phyloP scores from a whole-genome alignment of 1,139 yeast genomes.

The Candida sojae region DNA sequence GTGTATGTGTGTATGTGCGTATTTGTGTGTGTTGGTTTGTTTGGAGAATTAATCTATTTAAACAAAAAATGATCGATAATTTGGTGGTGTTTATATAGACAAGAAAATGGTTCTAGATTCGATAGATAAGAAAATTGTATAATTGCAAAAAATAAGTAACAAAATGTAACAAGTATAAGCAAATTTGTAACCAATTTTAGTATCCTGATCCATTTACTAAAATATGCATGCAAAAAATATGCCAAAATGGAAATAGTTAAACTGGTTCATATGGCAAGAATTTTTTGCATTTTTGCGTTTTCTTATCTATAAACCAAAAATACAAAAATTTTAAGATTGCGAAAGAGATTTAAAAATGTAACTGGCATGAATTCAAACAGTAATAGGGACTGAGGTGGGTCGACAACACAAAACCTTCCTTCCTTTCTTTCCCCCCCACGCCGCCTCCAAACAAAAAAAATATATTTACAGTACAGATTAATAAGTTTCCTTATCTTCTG shows the following conservation, averaged over 20 bases:
- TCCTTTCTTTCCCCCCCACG: too few species aligned
- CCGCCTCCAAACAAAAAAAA: too few species aligned
- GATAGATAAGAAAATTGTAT: conserved; percentile 1
- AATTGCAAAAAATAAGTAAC: neutral
- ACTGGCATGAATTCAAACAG: too few species aligned
- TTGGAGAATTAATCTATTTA: neutral
- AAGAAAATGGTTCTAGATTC: neutral
- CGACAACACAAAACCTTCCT: too few species aligned
- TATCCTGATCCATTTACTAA: conserved; percentile 1
- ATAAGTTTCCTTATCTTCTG: neutral
- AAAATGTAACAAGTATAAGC: neutral
- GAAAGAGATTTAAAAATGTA: too few species aligned
- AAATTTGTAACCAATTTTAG: neutral
- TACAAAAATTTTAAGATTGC: too few species aligned
- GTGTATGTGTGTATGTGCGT: neutral
- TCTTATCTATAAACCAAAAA: too few species aligned
- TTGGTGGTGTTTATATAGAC: conserved; percentile 1
- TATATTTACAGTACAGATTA: too few species aligned
- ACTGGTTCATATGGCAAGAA: neutral
- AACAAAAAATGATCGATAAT: neutral
- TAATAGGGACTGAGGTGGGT: too few species aligned
- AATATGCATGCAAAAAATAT: neutral
- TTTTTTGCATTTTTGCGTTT: too few species aligned
- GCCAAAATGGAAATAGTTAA: neutral
- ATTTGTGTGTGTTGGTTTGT: neutral